Evolutionary conservation across 2,329 filamentous ascomycete genomes (phyloP), one percentile per base, ranked within the genome.

Genomic region (Colletotrichum lini): DNA sequence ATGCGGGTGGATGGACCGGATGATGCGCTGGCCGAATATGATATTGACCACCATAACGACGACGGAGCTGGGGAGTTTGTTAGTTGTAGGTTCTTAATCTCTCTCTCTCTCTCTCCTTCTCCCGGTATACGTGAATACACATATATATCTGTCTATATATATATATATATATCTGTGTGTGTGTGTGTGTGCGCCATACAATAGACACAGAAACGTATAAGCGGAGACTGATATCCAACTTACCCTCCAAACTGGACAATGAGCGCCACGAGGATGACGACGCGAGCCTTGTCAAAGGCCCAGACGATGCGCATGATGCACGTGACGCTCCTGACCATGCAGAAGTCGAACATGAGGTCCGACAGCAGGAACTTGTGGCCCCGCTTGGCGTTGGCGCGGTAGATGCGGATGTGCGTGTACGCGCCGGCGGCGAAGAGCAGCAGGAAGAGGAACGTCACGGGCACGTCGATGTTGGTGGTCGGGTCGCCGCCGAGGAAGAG

Each of bases 351-450:
- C 53, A 83, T 72, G n/a, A 80, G 75, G 57, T 75, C 77, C 1
- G 81, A 82, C 3, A 83, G 74, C 44, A 82, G 49, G 65, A 84
- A 84, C 70, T 82, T 83, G 76, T 83, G 82, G 2, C 77, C 76
- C 2, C 78, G 74, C 54, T 78, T 78, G 7, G 72, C 67, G 65
- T 84, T 83, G 8, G 73, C 70, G 12, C 70, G 61, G 72, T 75
- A 77, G 57, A 76, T 75, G 16, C 68, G 72, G 15, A 78, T 77
- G 69, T 79, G 77, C 3, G 74, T 73, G 30, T 74, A 72, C 2
- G 75, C 77, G 9, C 76, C 77, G 3, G 73, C 49, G 58, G 69
- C 65, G 54, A 78, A 79, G 15, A 78, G 50, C n/a, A 76, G 3
- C n/a, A 79, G 67, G 62, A 78, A 78, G 21, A 78, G 30, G 52